Conservation (phyloP, 805 yeast genomes). For the Candida endomychidarum region DNA sequence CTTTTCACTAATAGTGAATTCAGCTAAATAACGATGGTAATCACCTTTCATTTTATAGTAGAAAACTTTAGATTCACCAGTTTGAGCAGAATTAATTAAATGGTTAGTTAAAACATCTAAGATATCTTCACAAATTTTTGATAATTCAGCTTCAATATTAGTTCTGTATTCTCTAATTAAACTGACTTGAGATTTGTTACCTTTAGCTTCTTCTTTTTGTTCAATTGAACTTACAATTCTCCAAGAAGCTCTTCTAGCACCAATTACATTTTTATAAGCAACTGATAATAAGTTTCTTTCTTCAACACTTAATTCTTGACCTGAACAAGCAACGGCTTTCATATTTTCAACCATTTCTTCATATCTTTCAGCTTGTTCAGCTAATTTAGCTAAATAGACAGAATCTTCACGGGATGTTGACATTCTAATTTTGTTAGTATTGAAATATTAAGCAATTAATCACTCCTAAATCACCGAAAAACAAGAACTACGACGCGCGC, state of each 20-base stretch:
- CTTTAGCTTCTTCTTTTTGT: conserved; percentile 97
- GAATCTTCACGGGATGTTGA: conserved; percentile 94
- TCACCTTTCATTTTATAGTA: conserved; percentile 99
- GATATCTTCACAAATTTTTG: conserved; percentile 92
- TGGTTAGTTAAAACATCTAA: conserved; percentile 83
- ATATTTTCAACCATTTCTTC: conserved; percentile 99
- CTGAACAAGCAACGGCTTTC: conserved; percentile 96
- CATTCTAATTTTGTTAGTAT: conserved; percentile 38
- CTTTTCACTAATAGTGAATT: conserved; percentile 87
- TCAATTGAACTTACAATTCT: conserved; percentile 97
- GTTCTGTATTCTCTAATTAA: conserved; percentile 93
- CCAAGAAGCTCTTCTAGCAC: conserved; percentile 99
- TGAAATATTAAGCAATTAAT: background rate
- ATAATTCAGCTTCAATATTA: conserved; percentile 89
- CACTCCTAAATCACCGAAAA: conserved; percentile 6
- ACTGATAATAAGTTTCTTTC: conserved; percentile 96
- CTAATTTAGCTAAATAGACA: conserved; percentile 95
- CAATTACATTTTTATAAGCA: conserved; percentile 97
- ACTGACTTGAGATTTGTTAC: conserved; percentile 84
- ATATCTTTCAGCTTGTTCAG: conserved; percentile 99
- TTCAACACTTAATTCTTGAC: conserved; percentile 93
- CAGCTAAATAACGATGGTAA: conserved; percentile 98
- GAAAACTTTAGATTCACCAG: conserved; percentile 97
- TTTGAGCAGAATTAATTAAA: conserved; percentile 89
- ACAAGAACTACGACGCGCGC: background rate